Base-by-base conservation (phyloP, 2,329 filamentous ascomycete species). In the Xylaria sp. region DNA sequence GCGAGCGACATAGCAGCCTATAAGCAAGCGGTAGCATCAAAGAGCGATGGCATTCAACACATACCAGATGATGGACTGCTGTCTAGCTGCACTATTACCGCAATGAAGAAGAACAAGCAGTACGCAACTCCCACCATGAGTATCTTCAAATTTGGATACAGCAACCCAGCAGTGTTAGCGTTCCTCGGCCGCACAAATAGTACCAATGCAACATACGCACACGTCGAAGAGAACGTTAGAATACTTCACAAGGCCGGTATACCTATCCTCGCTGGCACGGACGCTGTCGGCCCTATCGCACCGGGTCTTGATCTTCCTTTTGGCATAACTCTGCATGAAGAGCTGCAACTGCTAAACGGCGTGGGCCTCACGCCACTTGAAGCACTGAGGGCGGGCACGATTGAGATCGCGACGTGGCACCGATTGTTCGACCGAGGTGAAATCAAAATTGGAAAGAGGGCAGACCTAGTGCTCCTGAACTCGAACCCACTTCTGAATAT, bases 221-320 rank as follows among this genome's bases (percentile, higher is more conserved):
- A 86, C 23, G 85, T 83, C 5, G 74, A 79, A 23, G 84, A 84
- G 61, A 84, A 89, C 65, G 83, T 87, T 1, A 57, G 65, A 31
- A 63, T 48, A 31, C 65, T 76, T 28, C 65, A 77, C 61, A 44
- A 64, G 5, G 76, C 77, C 4, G 77, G 78, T 7, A 75, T 79
- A 23, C 69, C 72, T 5, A 76, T 80, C 33, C 68, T 77, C 17
- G 76, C 76, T 7, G 79, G 79, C 4, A 79, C 78, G n/a, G 77
- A 77, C 20, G 71, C 78, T n/a, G 65, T 71, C 38, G 58, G 72
- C 33, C 59, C 54, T 23, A 54, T 68, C 2, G 33, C 72, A 10
- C 73, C 72, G 26, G 11, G 64, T 6, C 26, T 74, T 49, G 69
- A 68, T 42, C 64, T 76, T 31, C 71, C 73, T 10, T 73, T 69